phyloP scores from a whole-genome alignment of 2,329 filamentous ascomycete species.

The Sclerotinia subarctica region DNA sequence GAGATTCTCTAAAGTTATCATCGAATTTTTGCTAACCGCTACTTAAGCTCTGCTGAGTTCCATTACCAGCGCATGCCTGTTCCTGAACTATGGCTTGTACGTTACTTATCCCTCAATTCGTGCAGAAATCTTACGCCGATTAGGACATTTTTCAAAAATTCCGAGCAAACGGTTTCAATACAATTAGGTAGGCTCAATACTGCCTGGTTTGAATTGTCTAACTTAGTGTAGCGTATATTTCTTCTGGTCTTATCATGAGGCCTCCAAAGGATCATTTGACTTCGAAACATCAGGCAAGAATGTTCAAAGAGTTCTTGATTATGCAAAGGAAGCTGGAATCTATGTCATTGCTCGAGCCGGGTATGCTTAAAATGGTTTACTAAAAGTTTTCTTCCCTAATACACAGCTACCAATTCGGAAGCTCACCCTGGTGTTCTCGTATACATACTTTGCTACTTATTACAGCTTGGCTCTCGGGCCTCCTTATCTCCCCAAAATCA shows the following conservation, averaged over 20 bases:
- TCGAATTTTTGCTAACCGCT: conserved; percentile 9
- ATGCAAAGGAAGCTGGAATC: conserved; percentile 50
- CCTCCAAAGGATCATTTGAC: conserved; percentile 46
- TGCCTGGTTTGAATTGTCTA: conserved; percentile 8
- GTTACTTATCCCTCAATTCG: conserved; percentile 17
- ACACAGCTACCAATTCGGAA: not conserved
- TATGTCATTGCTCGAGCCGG: conserved; percentile 51
- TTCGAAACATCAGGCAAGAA: conserved; percentile 51
- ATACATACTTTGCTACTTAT: not conserved
- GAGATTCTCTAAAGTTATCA: conserved; percentile 10
- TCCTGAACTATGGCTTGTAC: conserved; percentile 49
- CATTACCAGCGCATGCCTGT: conserved; percentile 53
- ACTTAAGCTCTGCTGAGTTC: conserved; percentile 43
- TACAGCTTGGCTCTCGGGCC: not conserved
- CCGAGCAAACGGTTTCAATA: conserved; percentile 51
- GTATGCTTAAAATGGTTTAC: not conserved
- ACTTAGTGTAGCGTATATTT: conserved; percentile 43
- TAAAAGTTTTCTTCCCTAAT: not conserved
- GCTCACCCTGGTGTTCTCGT: not conserved
- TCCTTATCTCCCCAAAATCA: not conserved
- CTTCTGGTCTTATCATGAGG: conserved; percentile 50
- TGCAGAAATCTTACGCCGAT: conserved; percentile 30
- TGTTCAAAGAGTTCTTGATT: conserved; percentile 49
- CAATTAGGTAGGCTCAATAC: conserved; percentile 41
- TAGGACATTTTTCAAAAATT: conserved; percentile 54